Evolutionary conservation across 225 moss, liverwort and hornwort genomes (phyloP).

Genomic region (Physcomitrellopsis africana): DNA sequence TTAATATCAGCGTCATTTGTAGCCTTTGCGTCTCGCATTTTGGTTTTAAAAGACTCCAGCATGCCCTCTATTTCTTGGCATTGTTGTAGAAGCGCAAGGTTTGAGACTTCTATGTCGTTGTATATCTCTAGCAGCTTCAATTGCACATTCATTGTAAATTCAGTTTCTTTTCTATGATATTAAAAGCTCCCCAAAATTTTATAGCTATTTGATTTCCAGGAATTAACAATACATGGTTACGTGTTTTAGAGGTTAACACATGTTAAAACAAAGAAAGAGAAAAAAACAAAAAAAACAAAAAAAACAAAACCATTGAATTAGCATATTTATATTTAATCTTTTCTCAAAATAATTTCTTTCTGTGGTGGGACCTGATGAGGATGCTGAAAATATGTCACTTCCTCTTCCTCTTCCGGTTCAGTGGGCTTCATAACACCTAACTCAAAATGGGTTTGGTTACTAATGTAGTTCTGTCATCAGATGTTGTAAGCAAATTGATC

Average conservation of each 20-base stretch:
- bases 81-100: conserved; percentile 84
- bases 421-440: conserved; percentile 26
- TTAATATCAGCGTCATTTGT: conserved; percentile 66
- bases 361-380: conserved; percentile 65
- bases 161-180: background rate
- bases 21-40: conserved; percentile 55
- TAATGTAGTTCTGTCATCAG: background rate
- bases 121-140: conserved; percentile 83
- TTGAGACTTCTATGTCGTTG: conserved; percentile 75
- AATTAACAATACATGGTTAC: too few relatives aligned
- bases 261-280: too few relatives aligned
- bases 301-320: too few relatives aligned
- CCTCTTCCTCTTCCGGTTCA: conserved; percentile 52
- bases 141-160: background rate
- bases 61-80: conserved; percentile 84
- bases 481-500: background rate
- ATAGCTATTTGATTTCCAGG: background rate
- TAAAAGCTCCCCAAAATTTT: background rate
- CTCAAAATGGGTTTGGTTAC: conserved; percentile 18
- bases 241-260: too few relatives aligned
- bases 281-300: too few relatives aligned
- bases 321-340: too few relatives aligned
- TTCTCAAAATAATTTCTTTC: background rate
- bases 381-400: conserved; percentile 78
- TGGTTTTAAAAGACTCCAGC: conserved; percentile 73